These are phyloP conservation scores for Fusarium austroafricanum DNA, from an alignment of 2,329 filamentous ascomycete genomes.

Conservation along the genomic window DNA sequence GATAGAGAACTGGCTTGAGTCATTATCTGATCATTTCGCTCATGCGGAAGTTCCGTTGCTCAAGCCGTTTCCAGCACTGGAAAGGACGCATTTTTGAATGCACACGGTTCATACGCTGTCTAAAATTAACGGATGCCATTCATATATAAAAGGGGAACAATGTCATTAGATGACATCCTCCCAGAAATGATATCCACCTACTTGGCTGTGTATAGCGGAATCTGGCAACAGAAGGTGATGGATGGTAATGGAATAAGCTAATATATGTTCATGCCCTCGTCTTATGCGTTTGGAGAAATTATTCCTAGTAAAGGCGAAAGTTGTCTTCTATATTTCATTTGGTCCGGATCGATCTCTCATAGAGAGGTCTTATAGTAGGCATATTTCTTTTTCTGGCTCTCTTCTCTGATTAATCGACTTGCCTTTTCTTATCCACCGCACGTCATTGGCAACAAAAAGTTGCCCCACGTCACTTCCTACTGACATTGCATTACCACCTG, in stretches of 20 bases:
- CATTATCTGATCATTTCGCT: not conserved
- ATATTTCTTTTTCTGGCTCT: not conserved
- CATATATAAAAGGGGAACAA: not conserved
- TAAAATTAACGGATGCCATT: slow-evolving; percentile 7
- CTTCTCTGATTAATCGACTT: slow-evolving; percentile 7
- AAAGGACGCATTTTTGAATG: too few species aligned
- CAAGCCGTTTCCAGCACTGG: not conserved
- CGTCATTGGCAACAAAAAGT: slow-evolving; percentile 35
- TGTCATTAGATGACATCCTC: slow-evolving; percentile 7
- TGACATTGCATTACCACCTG: not conserved
- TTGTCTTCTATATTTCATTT: not conserved
- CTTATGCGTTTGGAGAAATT: not conserved
- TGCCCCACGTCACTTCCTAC: slow-evolving; percentile 38
- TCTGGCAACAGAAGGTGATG: slow-evolving; percentile 43
- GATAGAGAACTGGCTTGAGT: not conserved
- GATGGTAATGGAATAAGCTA: slow-evolving; percentile 30
- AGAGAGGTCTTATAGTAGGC: not conserved
- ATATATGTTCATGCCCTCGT: not conserved
- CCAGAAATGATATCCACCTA: slow-evolving; percentile 13
- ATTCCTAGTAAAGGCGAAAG: not conserved
- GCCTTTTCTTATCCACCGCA: slow-evolving; percentile 19
- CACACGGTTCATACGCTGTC: not conserved
- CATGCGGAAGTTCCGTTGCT: not conserved
- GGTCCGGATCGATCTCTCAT: not conserved
- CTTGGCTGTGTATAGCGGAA: slow-evolving; percentile 16